Evolutionary conservation across 495 filamentous ascomycete genomes (phyloP).

Genomic region (Aspergillus steynii): DNA sequence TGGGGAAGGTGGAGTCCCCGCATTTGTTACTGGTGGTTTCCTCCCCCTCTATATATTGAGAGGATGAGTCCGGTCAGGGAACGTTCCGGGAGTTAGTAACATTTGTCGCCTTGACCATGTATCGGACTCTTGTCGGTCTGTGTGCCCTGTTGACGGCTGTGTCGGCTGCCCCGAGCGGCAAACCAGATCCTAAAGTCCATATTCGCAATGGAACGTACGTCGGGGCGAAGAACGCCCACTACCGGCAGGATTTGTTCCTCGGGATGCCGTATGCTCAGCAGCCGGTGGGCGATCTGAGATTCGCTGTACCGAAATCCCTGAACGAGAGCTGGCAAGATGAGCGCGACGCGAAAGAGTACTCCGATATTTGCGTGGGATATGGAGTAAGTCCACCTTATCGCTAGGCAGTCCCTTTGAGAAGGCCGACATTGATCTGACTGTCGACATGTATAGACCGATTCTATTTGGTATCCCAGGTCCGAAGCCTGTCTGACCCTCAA

Average conservation of each 20-base stretch:
- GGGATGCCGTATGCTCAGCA: conserved; percentile 57
- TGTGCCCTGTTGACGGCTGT: conserved; percentile 4
- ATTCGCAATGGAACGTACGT: conserved; percentile 45
- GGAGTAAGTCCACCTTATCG: conserved; percentile 22
- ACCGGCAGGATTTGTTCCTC: conserved; percentile 54
- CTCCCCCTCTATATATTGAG: background rate
- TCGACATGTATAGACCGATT: conserved; percentile 36
- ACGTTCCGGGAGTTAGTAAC: background rate
- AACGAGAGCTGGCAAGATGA: conserved; percentile 41
- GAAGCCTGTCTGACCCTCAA: conserved; percentile 61
- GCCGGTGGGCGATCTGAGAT: conserved; percentile 49
- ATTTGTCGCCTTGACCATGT: background rate
- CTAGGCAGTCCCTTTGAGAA: background rate
- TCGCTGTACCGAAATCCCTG: conserved; percentile 45
- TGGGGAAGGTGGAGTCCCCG: background rate
- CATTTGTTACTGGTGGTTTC: background rate
- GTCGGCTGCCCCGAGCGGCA: conserved; percentile 9
- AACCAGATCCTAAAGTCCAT: conserved; percentile 10
- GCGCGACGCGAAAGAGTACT: conserved; percentile 49
- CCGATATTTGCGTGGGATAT: conserved; percentile 52
- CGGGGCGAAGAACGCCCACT: conserved; percentile 39
- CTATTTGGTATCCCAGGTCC: conserved; percentile 43
- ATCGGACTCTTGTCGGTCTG: conserved; percentile 3
- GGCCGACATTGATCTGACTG: conserved; percentile 7
- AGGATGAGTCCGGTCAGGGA: background rate